phyloP scores from a whole-genome alignment of 2,329 filamentous ascomycete species.

The Aspergillus persii region DNA sequence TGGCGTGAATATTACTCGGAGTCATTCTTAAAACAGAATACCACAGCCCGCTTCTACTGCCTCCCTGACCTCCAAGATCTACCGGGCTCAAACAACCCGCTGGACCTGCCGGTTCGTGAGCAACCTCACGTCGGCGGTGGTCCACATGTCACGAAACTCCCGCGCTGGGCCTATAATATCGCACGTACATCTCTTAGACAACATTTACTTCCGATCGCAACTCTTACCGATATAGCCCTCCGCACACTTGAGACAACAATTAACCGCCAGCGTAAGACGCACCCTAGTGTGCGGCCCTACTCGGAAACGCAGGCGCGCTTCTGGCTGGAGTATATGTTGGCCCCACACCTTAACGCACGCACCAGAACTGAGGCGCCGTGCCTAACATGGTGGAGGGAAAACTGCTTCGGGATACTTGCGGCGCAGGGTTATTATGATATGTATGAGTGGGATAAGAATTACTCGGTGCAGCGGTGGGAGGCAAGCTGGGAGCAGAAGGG shows the following conservation, averaged over 20 bases:
- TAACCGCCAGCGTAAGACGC: slow-evolving; percentile 10
- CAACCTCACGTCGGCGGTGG: slow-evolving; percentile 2
- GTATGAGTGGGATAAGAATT: slow-evolving; percentile 14
- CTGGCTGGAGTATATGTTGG: slow-evolving; percentile 18
- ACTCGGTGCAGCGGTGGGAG: slow-evolving; percentile 13
- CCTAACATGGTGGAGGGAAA: slow-evolving; percentile 10
- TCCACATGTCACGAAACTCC: slow-evolving; percentile 17
- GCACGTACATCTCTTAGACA: slow-evolving; percentile 12
- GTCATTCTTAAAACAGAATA: slow-evolving; percentile 14
- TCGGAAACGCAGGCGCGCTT: slow-evolving; percentile 22
- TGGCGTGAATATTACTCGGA: slow-evolving; percentile 15
- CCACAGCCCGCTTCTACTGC: slow-evolving; percentile 22
- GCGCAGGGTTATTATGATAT: slow-evolving; percentile 19
- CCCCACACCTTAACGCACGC: neutral
- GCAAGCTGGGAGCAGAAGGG: slow-evolving; percentile 4
- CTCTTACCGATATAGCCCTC: slow-evolving; percentile 19
- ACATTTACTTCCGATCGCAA: slow-evolving; percentile 10
- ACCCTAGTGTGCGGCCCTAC: slow-evolving; percentile 14
- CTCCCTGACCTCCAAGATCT: slow-evolving; percentile 22
- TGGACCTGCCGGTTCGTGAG: slow-evolving; percentile 8
- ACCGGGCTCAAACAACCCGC: slow-evolving; percentile 18
- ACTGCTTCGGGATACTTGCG: slow-evolving; percentile 13
- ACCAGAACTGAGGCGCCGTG: slow-evolving; percentile 1
- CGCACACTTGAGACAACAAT: slow-evolving; percentile 19
- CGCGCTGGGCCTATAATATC: slow-evolving; percentile 20